Evolutionary conservation across 768 basidiomycete genomes (phyloP), one percentile per base, ranked within the genome.

Genomic region (Gloeophyllum trabeum): DNA sequence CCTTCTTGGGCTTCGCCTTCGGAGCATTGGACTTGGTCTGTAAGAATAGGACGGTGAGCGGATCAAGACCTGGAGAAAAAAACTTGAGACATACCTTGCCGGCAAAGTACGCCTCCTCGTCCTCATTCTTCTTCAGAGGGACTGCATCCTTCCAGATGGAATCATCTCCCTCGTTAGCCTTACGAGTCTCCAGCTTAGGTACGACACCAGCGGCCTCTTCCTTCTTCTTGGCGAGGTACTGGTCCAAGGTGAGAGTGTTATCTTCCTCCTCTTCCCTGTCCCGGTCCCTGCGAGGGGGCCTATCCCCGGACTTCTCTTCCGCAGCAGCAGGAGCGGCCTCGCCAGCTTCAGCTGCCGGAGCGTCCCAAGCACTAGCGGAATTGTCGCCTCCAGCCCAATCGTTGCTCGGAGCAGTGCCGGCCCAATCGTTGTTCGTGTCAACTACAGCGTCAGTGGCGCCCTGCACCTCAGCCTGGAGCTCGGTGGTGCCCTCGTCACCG

Each of bases 171-270:
- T 90, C 89, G 60, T 88, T 86, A 53, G 81, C 89, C 62, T 81
- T 75, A 57, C 74, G 65, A 28, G 61, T 62, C 60, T 92, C 89
- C 57, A 90, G 73, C 65, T 91, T 88, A 55, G 84, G 86, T 36
- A 90, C 61, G 54, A 61, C 55, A 35, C 69, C 48, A 20, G 54
- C 55, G 1, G 74, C 72, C 55, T 70, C 72, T 48, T 81, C 79
- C 60, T 75, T 79, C 61, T 83, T 69, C 63, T 89, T 79, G 51
- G 89, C 84, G 46, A 86, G 70, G 68, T 92, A 98, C 59, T 97
- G 83, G 40, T 96, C 93, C 57, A 92, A 73, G 32, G 93, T 93
- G 55, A 96, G 75, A 35, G 88, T 91, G 64, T 91, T 88, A 62
- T 93, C 90, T 59, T 91, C 87, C 56, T 92, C 89, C 51, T 92